These are phyloP conservation scores for Tylopilus subfusipes DNA, from an alignment of 768 basidiomycete species.

Conservation along the genomic window DNA sequence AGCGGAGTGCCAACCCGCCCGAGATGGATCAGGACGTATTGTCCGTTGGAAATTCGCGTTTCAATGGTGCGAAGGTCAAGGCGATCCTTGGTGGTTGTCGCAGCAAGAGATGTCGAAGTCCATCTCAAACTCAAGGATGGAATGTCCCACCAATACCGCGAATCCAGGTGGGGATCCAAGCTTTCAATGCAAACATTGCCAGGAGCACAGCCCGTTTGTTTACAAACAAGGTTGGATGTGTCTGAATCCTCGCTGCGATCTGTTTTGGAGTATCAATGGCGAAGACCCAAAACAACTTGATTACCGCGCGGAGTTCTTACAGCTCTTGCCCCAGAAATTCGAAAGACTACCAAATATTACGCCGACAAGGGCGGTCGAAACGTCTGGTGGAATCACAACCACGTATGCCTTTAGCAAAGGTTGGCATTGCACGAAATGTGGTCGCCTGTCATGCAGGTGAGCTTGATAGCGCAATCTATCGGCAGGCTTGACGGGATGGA, in stretches of 20 bases:
- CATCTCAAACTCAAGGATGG: not conserved
- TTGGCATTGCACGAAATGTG: constrained; percentile 66
- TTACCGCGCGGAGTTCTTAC: constrained; percentile 49
- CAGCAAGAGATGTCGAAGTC: not conserved
- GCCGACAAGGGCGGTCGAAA: constrained; percentile 33
- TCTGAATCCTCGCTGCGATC: constrained; percentile 51
- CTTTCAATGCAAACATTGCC: constrained; percentile 43
- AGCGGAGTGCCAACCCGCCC: constrained; percentile 60
- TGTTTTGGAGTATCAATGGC: constrained; percentile 48
- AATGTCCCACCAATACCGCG: not conserved
- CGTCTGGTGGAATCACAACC: constrained; percentile 42
- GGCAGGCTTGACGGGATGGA: constrained; percentile 1
- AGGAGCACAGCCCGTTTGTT: constrained; percentile 44
- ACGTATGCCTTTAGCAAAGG: constrained; percentile 58
- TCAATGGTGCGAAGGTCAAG: constrained; percentile 78
- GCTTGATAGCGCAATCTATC: not conserved
- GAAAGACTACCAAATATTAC: constrained; percentile 37
- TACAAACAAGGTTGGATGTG: constrained; percentile 62
- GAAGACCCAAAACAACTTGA: constrained; percentile 36
- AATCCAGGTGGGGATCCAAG: not conserved
- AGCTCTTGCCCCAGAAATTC: constrained; percentile 30
- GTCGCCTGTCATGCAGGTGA: constrained; percentile 73
- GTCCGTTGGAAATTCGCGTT: constrained; percentile 81
- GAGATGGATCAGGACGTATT: constrained; percentile 48
- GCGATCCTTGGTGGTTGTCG: constrained; percentile 47